These are phyloP conservation scores for Aureobasidium sp. DNA, from an alignment of 2,329 filamentous ascomycete species.

Conservation along the genomic window DNA sequence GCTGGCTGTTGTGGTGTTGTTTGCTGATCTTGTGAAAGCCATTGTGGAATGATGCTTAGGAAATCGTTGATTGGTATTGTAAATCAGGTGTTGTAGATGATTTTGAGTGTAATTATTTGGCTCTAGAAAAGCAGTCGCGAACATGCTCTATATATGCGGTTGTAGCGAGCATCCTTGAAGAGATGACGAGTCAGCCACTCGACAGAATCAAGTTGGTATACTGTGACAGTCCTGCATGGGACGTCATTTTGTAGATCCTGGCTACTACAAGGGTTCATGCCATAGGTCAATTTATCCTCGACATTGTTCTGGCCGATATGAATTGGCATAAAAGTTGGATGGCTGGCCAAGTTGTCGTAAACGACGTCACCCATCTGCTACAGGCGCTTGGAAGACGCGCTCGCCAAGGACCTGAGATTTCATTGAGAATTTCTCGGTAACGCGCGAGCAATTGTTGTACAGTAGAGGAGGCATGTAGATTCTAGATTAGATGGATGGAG, in stretches of 20 bases:
- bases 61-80: not conserved
- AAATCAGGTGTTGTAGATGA: not conserved
- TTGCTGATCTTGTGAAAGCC: slow-evolving; percentile 10
- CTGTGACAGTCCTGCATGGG: not conserved
- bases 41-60: not conserved
- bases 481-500: not conserved
- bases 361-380: not conserved
- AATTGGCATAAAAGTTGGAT: slow-evolving; percentile 5
- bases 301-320: not conserved
- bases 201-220: slow-evolving; percentile 4
- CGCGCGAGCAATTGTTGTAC: too few species aligned
- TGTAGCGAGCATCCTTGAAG: not conserved
- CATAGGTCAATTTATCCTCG: not conserved
- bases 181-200: slow-evolving; percentile 9
- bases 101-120: not conserved
- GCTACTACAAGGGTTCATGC: not conserved
- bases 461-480: not conserved
- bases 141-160: not conserved
- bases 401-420: not conserved
- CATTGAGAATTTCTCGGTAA: not conserved
- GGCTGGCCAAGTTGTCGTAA: not conserved
- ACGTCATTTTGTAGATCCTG: slow-evolving; percentile 8
- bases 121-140: not conserved
- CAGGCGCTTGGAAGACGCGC: not conserved
- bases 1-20: slow-evolving; percentile 28